A percentile compares a stretch with the other conserved stretches of the same genome.
phyloP scores from a whole-genome alignment of 2,329 filamentous ascomycete species.

The Aspergillus texensis region DNA sequence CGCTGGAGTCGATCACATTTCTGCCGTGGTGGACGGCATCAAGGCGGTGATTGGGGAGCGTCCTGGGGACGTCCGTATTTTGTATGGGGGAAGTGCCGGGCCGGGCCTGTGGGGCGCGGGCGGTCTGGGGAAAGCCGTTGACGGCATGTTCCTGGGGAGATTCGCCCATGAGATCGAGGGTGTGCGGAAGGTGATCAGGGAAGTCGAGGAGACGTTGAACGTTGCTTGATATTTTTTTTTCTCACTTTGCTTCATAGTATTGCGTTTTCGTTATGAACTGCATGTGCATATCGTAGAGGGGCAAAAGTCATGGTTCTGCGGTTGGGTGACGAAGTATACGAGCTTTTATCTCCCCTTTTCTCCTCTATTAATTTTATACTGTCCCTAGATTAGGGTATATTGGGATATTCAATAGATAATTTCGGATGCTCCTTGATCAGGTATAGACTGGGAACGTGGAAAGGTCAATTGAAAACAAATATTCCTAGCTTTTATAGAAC shows the following conservation, averaged over 20 bases:
- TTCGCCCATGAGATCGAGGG: slow-evolving; percentile 78
- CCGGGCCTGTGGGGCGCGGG: slow-evolving; percentile 67
- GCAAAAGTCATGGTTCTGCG: background rate
- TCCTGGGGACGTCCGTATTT: slow-evolving; percentile 64
- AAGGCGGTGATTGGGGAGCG: slow-evolving; percentile 57
- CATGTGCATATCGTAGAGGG: background rate
- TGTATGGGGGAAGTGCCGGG: slow-evolving; percentile 83
- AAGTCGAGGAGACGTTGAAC: slow-evolving; percentile 59
- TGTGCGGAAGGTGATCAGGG: slow-evolving; percentile 70
- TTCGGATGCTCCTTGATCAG: too few species aligned
- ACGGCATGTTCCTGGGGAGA: slow-evolving; percentile 78
- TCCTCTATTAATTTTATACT: background rate
- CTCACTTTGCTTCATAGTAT: background rate
- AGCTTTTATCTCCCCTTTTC: background rate
- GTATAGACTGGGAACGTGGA: background rate
- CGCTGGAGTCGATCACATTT: slow-evolving; percentile 72
- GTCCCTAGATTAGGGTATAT: background rate
- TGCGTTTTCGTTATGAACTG: background rate
- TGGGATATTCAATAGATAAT: background rate
- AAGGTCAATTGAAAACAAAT: background rate
- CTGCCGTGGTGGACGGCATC: slow-evolving; percentile 68
- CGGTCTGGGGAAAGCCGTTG: slow-evolving; percentile 67
- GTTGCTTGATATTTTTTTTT: slow-evolving; percentile 9
- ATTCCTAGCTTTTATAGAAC: background rate
- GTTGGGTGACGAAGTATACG: background rate